phyloP scores from a whole-genome alignment of 2,329 filamentous ascomycete species.

The Fusarium dimerum region DNA sequence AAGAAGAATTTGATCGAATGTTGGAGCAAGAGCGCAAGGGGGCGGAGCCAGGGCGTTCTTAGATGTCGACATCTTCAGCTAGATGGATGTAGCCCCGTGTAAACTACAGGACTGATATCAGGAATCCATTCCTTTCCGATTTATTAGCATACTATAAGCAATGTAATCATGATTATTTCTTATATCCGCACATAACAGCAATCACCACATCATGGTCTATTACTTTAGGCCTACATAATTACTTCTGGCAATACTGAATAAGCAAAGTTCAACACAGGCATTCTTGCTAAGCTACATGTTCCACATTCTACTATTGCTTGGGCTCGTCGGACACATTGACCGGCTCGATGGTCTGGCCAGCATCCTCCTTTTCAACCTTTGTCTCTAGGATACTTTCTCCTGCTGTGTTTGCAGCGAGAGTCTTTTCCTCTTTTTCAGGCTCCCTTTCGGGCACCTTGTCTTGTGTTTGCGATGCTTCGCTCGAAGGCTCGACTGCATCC shows the following conservation, averaged over 20 bases:
- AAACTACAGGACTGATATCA: background rate
- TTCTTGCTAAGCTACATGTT: background rate
- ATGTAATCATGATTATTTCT: too few species aligned
- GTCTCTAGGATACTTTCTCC: constrained; percentile 46
- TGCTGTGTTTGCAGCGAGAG: constrained; percentile 43
- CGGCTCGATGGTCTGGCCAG: constrained; percentile 35
- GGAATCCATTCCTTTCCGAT: too few species aligned
- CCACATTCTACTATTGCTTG: constrained; percentile 23
- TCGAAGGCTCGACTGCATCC: background rate
- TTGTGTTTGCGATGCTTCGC: background rate
- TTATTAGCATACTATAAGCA: too few species aligned
- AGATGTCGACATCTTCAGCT: constrained; percentile 5
- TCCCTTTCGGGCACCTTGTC: constrained; percentile 1
- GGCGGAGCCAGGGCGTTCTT: constrained; percentile 30
- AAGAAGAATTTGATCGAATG: constrained; percentile 52
- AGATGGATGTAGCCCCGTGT: constrained; percentile 12
- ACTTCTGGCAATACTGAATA: background rate
- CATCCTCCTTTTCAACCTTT: constrained; percentile 37
- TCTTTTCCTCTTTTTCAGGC: constrained; percentile 31
- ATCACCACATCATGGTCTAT: too few species aligned
- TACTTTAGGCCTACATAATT: too few species aligned
- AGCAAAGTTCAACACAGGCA: background rate
- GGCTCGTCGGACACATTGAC: constrained; percentile 38
- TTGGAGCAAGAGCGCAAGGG: constrained; percentile 46
- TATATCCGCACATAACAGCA: too few species aligned